phyloP scores from a whole-genome alignment of 768 basidiomycete genomes.

The Amanita rubescens region DNA sequence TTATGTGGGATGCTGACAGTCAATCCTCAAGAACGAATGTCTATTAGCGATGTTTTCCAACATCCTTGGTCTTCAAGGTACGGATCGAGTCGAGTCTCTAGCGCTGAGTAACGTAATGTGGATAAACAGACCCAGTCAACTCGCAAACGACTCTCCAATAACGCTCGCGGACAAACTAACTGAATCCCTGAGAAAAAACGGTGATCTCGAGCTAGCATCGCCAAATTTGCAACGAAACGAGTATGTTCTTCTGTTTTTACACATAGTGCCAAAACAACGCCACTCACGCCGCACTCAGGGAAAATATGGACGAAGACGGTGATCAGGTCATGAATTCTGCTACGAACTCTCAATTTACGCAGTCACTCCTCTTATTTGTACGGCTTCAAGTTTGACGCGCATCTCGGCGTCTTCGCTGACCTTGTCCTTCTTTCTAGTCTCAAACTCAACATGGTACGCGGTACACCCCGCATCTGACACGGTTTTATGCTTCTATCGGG shows the following conservation, averaged over 20 bases:
- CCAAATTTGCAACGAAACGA: slow-evolving; percentile 34
- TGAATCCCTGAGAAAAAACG: slow-evolving; percentile 54
- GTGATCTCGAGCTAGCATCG: slow-evolving; percentile 68
- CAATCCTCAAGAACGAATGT: slow-evolving; percentile 60
- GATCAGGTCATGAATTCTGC: slow-evolving; percentile 56
- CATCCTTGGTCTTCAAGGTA: slow-evolving; percentile 4
- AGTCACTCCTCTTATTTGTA: slow-evolving; percentile 76
- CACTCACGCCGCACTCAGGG: not conserved
- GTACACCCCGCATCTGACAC: slow-evolving; percentile 70
- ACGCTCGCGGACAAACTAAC: slow-evolving; percentile 68
- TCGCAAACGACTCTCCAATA: slow-evolving; percentile 41
- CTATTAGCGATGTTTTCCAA: slow-evolving; percentile 12
- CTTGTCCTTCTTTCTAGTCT: slow-evolving; percentile 38
- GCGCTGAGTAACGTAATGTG: not conserved
- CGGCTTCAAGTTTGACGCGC: slow-evolving; percentile 20
- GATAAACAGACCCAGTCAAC: slow-evolving; percentile 59
- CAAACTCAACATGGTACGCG: slow-evolving; percentile 73
- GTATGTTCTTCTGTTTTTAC: slow-evolving; percentile 20
- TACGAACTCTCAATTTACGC: slow-evolving; percentile 67
- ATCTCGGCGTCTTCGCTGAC: not conserved
- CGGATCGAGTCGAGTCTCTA: not conserved
- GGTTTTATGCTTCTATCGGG: slow-evolving; percentile 63
- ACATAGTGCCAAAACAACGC: too few species aligned
- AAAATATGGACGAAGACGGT: slow-evolving; percentile 42
- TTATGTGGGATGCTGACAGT: slow-evolving; percentile 69